Conservation (phyloP, 371 early-diverging fungal genomes). For the Funneliformis caledonium region DNA sequence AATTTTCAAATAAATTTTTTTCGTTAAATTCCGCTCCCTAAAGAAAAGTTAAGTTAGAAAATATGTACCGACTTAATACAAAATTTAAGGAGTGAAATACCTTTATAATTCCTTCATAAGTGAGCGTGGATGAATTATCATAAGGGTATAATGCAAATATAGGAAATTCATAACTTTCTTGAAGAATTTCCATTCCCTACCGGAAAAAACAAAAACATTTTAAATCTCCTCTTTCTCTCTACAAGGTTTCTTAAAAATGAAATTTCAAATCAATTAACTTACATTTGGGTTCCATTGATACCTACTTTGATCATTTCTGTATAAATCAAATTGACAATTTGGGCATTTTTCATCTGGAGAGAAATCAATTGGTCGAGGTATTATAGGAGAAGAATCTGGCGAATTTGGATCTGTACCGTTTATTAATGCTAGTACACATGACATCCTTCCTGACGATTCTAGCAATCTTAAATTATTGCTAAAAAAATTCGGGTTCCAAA, state of each 20-base stretch:
- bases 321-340: slow-evolving; percentile 73
- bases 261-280: slow-evolving; percentile 2
- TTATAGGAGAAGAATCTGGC: slow-evolving; percentile 45
- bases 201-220: background rate
- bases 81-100: slow-evolving; percentile 28
- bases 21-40: slow-evolving; percentile 61
- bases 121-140: slow-evolving; percentile 48
- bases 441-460: slow-evolving; percentile 48
- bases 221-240: background rate
- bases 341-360: slow-evolving; percentile 75
- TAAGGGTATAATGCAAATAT: slow-evolving; percentile 67
- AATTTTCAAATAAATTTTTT: slow-evolving; percentile 52
- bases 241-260: background rate
- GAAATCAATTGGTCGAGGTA: slow-evolving; percentile 37
- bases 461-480: slow-evolving; percentile 48
- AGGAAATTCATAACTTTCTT: slow-evolving; percentile 64
- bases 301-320: slow-evolving; percentile 56
- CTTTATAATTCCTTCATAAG: slow-evolving; percentile 47
- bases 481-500: background rate
- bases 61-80: background rate
- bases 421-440: slow-evolving; percentile 57
- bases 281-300: slow-evolving; percentile 76
- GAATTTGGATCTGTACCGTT: slow-evolving; percentile 50
- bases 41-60: slow-evolving; percentile 25
- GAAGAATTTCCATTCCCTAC: slow-evolving; percentile 65